These are phyloP conservation scores for Planoprotostelium fungivorum DNA, from an alignment of 78 protist genomes.

Conservation along the genomic window DNA sequence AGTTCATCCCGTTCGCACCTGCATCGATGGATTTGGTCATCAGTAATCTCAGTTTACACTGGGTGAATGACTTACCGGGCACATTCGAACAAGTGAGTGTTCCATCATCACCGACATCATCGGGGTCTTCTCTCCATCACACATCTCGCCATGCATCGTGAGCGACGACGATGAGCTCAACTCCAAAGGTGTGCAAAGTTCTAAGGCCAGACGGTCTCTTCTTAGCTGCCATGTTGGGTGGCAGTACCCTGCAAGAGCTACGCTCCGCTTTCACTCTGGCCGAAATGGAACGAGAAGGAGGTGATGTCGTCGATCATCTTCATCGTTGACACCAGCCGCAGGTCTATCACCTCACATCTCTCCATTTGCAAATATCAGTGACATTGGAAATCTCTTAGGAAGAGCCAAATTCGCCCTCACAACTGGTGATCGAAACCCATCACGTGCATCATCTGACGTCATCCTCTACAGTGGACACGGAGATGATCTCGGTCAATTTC, in stretches of 20 bases:
- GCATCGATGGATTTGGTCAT: slow-evolving; percentile 34
- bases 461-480: slow-evolving; percentile 31
- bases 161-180: too few species aligned
- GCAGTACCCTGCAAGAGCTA: slow-evolving; percentile 54
- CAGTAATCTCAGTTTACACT: slow-evolving; percentile 52
- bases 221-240: slow-evolving; percentile 56
- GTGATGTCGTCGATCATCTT: too few species aligned
- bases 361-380: slow-evolving; percentile 47
- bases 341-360: slow-evolving; percentile 54
- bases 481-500: slow-evolving; percentile 28
- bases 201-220: slow-evolving; percentile 66
- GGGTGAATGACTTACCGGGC: slow-evolving; percentile 70
- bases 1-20: slow-evolving; percentile 18
- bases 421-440: slow-evolving; percentile 10
- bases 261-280: slow-evolving; percentile 36
- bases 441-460: not conserved
- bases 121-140: not conserved
- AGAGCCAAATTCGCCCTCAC: slow-evolving; percentile 37
- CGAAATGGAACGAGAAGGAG: slow-evolving; percentile 68
- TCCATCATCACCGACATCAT: not conserved
- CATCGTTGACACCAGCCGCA: too few species aligned
- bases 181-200: not conserved
- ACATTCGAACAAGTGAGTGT: slow-evolving; percentile 15
- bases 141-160: not conserved
- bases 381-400: slow-evolving; percentile 45